Base-by-base conservation (phyloP, 768 basidiomycete genomes). In the Boletus reticuloceps region DNA sequence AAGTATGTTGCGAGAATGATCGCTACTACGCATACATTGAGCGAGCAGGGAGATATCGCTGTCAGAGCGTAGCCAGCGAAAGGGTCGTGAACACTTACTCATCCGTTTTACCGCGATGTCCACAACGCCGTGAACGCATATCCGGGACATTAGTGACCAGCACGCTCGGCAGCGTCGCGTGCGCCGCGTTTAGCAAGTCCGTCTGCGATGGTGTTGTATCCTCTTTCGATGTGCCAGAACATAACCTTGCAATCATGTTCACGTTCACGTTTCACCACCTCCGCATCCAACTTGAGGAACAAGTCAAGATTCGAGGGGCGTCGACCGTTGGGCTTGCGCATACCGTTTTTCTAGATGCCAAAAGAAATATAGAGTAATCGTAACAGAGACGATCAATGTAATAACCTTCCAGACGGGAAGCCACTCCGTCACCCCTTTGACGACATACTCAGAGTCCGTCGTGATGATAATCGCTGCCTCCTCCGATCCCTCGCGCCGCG, bases 371-470 rank as follows among this genome's bases (percentile, higher is more conserved):
- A 25, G n/a, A 43, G 5, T 10, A 20, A 38, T 6, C 6, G 38
- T n/a, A n/a, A 38, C 16, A 17, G 17, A 38, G 6, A n/a, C 17
- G 17, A n/a, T 38, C 38, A 17, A 7, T 22, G 22, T 8, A 47
- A 25, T 17, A 40, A 71, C 71, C 64, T 65, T 67, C 72, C 72
- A 74, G 14, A 12, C 29, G 6, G 68, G 68, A 11, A 71, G 41
- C 70, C 72, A 72, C 53, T 73, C 66, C 2, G 68, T 68, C 34
- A 72, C 67, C 12, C 70, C 73, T 40, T 71, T 69, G 19, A 68
- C 67, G 0, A 72, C 67, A 37, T 74, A 74, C 49, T 71, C 66
- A 5, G 73, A 72, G 53, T 74, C 70, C 3, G 69, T 64, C 3
- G 64, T 62, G 53, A 73, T 47, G 27, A 72, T 4, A 42, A 55